These are phyloP conservation scores for Umbelopsis sp. DNA, from an alignment of 192 early-diverging fungal species.

Conservation along the genomic window DNA sequence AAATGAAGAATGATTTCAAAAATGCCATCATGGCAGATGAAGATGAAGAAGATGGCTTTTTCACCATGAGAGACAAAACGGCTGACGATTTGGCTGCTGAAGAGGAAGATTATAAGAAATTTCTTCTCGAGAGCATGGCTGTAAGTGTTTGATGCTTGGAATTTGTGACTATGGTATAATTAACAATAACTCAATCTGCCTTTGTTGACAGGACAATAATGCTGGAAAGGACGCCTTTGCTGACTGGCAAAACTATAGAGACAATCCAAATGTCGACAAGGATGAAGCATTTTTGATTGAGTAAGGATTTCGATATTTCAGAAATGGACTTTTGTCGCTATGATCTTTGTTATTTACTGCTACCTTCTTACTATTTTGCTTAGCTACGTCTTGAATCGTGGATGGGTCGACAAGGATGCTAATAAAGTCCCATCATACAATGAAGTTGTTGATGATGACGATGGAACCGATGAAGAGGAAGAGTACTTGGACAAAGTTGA, in stretches of 20 bases:
- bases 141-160: conserved; percentile 7
- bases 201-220: conserved; percentile 36
- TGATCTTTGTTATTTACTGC: not conserved
- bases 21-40: conserved; percentile 49
- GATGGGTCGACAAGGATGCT: conserved; percentile 87
- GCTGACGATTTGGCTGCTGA: conserved; percentile 78
- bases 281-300: conserved; percentile 81
- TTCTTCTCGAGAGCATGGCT: conserved; percentile 81
- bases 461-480: conserved; percentile 67
- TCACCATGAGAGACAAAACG: conserved; percentile 74
- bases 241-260: conserved; percentile 60
- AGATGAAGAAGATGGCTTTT: conserved; percentile 69
- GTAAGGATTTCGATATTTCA: conserved; percentile 31
- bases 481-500: conserved; percentile 79
- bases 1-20: conserved; percentile 75
- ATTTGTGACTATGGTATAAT: too few species aligned
- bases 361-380: not conserved
- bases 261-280: conserved; percentile 46
- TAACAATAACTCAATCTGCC: not conserved
- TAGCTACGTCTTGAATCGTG: conserved; percentile 87
- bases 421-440: conserved; percentile 65
- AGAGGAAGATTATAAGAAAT: conserved; percentile 87
- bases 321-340: not conserved
- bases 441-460: conserved; percentile 73
- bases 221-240: conserved; percentile 57